These are phyloP conservation scores for Triglochin maritima DNA, from an alignment of 106 monocot species.

Conservation along the genomic window DNA sequence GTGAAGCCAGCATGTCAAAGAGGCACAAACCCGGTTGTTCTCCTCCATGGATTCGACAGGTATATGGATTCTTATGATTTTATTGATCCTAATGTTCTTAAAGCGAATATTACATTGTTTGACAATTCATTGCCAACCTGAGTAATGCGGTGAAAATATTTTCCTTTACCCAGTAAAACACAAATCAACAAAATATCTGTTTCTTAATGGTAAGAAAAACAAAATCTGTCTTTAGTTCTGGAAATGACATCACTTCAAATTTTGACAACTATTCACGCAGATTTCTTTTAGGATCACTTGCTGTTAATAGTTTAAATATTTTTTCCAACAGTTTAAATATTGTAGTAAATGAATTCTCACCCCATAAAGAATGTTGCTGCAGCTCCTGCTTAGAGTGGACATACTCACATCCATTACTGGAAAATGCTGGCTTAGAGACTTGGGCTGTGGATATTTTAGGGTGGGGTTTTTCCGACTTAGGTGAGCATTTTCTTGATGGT, in stretches of 20 bases:
- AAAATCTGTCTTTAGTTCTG: too few relatives aligned
- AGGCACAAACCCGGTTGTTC: slow-evolving; percentile 48
- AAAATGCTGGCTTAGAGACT: slow-evolving; percentile 63
- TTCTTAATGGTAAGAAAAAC: too few relatives aligned
- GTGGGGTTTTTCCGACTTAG: slow-evolving; percentile 98
- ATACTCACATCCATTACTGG: slow-evolving; percentile 77
- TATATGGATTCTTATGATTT: not conserved
- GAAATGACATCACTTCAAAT: too few relatives aligned
- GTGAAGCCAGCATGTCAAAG: slow-evolving; percentile 45
- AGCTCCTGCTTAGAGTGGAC: slow-evolving; percentile 99
- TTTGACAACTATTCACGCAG: too few relatives aligned
- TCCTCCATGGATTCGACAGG: slow-evolving; percentile 97
- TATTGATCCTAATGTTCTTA: too few relatives aligned
- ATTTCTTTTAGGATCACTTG: too few relatives aligned
- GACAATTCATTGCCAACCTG: not conserved
- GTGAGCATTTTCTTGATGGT: slow-evolving; percentile 11
- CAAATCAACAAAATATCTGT: not conserved
- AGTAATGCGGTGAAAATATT: too few relatives aligned
- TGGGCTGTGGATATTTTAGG: slow-evolving; percentile 99
- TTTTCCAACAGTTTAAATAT: too few relatives aligned
- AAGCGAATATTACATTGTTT: not conserved
- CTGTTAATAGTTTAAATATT: too few relatives aligned
- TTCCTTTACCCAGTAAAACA: not conserved
- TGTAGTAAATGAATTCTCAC: too few relatives aligned
- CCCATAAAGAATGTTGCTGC: slow-evolving; percentile 5